Evolutionary conservation across 257 asterid species (phyloP), one percentile per base, ranked within the genome.

Genomic region (Fraxinus excelsior): DNA sequence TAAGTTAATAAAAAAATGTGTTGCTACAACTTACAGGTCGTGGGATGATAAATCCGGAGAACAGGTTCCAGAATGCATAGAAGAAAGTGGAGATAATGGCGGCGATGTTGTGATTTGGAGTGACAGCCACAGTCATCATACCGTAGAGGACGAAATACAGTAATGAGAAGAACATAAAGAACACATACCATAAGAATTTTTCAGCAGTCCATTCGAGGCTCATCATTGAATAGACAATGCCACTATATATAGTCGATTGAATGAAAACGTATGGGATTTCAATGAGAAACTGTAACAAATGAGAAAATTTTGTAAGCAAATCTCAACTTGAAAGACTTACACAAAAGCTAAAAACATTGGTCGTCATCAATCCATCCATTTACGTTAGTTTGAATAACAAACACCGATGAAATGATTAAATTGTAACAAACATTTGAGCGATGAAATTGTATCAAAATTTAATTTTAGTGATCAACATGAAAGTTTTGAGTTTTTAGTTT

Each of bases 91-190:
- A 64, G 67, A 44, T 64, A 37, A 78, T 73, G 28, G 82, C 70
- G 2, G 78, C 82, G 2, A 72, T 42, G 25, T n/a, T 44, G 31
- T 46, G 74, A 38, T 72, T 78, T 13, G 78, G 82, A 64, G 78
- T 78, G 69, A 71, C 68, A 37, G 78, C 82, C 71, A 72, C 82
- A 16, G 78, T 72, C 82, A 78, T 72, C 82, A 72, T 74, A 3
- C 79, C 75, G 4, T 53, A 79, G 37, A 79, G 42, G 19, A 37
- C 75, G 23, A 67, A 73, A 34, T 74, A 79, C 25, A 67, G 66
- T 32, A 74, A 68, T 64, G 79, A 73, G 82, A 79, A 67, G 38
- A 66, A 74, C 79, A 74, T 53, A 79, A 79, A 79, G 46, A 73
- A 79, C 1, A 38, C 66, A 21, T 67, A n/a, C 79, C 79, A 79